Percentiles rank a stretch among this genome's conserved stretches.
phyloP scores from a whole-genome alignment of 2,329 filamentous ascomycete species.

The Sporothrix variecibatus region DNA sequence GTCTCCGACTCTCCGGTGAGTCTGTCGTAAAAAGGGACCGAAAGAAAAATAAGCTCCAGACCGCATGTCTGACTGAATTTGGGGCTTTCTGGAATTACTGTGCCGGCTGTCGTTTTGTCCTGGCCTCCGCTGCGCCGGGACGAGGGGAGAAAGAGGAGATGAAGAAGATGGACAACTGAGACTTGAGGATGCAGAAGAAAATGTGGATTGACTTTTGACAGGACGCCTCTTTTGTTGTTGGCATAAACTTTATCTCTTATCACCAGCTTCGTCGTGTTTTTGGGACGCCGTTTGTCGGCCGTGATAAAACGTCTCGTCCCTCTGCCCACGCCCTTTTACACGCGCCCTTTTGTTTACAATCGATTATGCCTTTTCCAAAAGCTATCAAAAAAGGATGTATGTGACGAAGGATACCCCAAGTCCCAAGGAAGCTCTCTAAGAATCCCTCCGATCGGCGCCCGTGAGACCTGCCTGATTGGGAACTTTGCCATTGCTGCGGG shows the following conservation, averaged over 20 bases:
- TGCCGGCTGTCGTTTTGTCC: neutral
- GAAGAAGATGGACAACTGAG: neutral
- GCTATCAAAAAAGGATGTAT: neutral
- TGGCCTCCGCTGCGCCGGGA: neutral
- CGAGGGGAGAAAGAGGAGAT: neutral
- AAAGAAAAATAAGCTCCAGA: neutral
- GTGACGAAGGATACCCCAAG: neutral
- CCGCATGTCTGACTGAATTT: neutral
- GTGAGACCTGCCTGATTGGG: neutral
- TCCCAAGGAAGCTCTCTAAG: neutral
- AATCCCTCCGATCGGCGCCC: neutral
- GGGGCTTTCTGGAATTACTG: neutral
- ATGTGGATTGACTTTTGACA: neutral
- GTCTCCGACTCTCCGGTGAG: constrained; percentile 14
- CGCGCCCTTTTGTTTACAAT: neutral
- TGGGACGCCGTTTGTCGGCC: neutral
- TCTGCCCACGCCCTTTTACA: neutral
- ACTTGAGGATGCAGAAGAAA: neutral
- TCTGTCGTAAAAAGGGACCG: no score
- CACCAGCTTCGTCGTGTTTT: neutral
- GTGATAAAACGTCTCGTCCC: neutral
- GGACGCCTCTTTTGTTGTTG: no score
- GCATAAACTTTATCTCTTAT: neutral
- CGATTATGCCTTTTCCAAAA: neutral
- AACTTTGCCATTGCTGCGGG: neutral